These are phyloP conservation scores for Adansonia madagascariensis DNA, from an alignment of 441 rosid genomes.

Conservation along the genomic window DNA sequence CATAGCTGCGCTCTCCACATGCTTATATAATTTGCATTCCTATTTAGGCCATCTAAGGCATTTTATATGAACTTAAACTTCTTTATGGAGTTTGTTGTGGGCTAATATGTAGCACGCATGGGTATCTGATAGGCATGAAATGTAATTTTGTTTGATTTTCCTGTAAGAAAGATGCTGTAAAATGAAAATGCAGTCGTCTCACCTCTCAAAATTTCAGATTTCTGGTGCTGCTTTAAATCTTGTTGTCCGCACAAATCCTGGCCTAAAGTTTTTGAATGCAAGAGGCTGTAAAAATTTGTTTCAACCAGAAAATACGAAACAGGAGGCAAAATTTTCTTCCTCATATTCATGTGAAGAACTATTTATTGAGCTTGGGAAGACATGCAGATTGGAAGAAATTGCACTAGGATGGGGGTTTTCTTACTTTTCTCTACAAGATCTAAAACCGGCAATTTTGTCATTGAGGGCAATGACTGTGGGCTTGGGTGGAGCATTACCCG, in stretches of 20 bases:
- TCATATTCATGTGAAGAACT: slow-evolving; percentile 37
- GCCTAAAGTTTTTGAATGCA: slow-evolving; percentile 65
- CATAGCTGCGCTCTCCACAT: not conserved
- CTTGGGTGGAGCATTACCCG: slow-evolving; percentile 75
- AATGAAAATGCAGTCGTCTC: slow-evolving; percentile 12
- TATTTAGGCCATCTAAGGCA: slow-evolving; percentile 17
- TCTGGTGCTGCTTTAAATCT: slow-evolving; percentile 58
- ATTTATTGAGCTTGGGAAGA: slow-evolving; percentile 47
- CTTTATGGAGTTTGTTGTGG: slow-evolving; percentile 3
- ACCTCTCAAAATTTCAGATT: slow-evolving; percentile 49
- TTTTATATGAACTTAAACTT: slow-evolving; percentile 10
- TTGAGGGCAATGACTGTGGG: slow-evolving; percentile 61
- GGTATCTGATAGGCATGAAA: slow-evolving; percentile 7
- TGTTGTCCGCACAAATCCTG: slow-evolving; percentile 53
- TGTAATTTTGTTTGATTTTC: slow-evolving; percentile 26
- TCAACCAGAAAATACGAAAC: slow-evolving; percentile 37
- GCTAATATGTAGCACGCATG: not conserved
- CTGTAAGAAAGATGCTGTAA: slow-evolving; percentile 11
- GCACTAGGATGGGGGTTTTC: slow-evolving; percentile 80
- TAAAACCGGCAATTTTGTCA: slow-evolving; percentile 55
- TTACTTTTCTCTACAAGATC: slow-evolving; percentile 49
- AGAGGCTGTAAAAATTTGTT: slow-evolving; percentile 68
- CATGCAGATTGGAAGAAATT: slow-evolving; percentile 58
- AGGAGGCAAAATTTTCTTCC: slow-evolving; percentile 35
- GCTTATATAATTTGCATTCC: not conserved